These are phyloP conservation scores for Aspergillus sclerotiicarbonarius DNA, from an alignment of 495 filamentous ascomycete genomes.

Conservation along the genomic window DNA sequence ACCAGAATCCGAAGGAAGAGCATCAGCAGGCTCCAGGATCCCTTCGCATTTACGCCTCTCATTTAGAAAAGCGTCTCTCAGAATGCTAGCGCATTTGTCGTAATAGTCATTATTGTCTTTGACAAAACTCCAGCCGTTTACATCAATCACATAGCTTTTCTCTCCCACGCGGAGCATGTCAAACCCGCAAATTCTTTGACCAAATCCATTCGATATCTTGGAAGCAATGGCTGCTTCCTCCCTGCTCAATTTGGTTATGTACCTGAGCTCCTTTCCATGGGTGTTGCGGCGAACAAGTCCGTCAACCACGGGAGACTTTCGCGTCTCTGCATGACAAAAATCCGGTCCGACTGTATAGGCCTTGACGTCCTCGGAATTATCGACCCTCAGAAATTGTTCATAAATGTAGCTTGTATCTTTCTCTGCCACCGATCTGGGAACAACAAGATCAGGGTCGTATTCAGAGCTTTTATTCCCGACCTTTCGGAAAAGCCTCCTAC, in stretches of 20 bases:
- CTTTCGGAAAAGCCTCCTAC: conserved; percentile 90
- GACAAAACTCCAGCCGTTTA: conserved; percentile 99
- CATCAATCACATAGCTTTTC: conserved; percentile 96
- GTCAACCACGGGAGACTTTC: conserved; percentile 96
- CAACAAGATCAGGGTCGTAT: conserved; percentile 68
- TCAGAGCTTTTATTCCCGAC: conserved; percentile 98
- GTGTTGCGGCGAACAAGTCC: conserved; percentile 93
- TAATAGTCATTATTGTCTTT: conserved; percentile 99
- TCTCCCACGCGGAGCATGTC: conserved; percentile 85
- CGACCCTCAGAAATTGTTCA: conserved; percentile 92
- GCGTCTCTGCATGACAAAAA: conserved; percentile 94
- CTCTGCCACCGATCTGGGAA: conserved; percentile 80
- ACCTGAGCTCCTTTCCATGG: conserved; percentile 94
- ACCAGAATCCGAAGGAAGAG: conserved; percentile 29
- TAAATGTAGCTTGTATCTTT: conserved; percentile 83
- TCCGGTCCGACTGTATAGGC: conserved; percentile 94
- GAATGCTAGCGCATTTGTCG: conserved; percentile 79
- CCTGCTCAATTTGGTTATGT: conserved; percentile 77
- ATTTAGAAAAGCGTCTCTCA: conserved; percentile 79
- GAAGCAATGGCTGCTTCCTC: conserved; percentile 84
- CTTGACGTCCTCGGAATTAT: conserved; percentile 97
- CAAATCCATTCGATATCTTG: conserved; percentile 89
- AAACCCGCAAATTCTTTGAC: conserved; percentile 94
- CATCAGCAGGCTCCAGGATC: conserved; percentile 31
- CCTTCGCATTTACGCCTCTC: conserved; percentile 62